Conservation (phyloP, 345 rosid genomes). For the Brassica napus region Da-Ae NC_063436.1:1186001-1186500, state of each 20-base stretch:
- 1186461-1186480: constrained; percentile 29
- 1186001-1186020: constrained; percentile 12
- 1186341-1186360: not conserved
- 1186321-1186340: not conserved
- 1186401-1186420: constrained; percentile 9
- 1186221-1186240: not conserved
- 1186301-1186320: constrained; percentile 17
- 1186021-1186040: not conserved
- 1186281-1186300: constrained; percentile 40
- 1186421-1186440: not conserved
- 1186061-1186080: constrained; percentile 9
- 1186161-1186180: not conserved
- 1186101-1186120: not conserved
- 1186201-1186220: not conserved
- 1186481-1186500: constrained; percentile 33
- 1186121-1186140: constrained; percentile 23
- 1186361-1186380: not conserved
- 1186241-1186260: constrained; percentile 32
- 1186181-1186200: not conserved
- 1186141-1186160: not conserved
- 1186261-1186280: constrained; percentile 36
- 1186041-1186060: not conserved
- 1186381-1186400: not conserved
- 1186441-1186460: constrained; percentile 38
- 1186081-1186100: constrained; percentile 13